Base-by-base conservation (phyloP, 1,284 basidiomycete species). In the Ceratobasidium theobromae region DNA sequence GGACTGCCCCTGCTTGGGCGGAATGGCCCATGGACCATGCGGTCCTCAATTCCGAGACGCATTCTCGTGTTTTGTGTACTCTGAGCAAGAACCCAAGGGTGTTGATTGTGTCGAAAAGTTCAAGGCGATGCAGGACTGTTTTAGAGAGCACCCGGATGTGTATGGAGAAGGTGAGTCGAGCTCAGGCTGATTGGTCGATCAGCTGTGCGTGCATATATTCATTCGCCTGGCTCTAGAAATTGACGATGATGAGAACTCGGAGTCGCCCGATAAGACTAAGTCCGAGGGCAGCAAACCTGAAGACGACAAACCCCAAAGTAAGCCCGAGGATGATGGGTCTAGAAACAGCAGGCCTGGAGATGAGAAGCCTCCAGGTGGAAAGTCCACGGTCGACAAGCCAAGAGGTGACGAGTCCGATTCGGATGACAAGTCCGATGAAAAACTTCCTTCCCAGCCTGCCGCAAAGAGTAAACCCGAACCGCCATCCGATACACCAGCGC, bases 31-130 rank as follows among this genome's bases (percentile, higher is more conserved):
- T 73, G 97, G 97, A 4, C 94, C 95, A 1, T 99, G 96, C 74
- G 96, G 96, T 11, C 83, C 86, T 70, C 84, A 98, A 73, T 99
- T 99, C 82, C 89, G 92, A 72, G 90, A 89, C 69, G 96, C 97
- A 0, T 99, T 99, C 80, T 93, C 93, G 43, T 99, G 96, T 79
- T 99, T 99, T 73, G 87, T 99, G 3, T 91, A 86, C 77, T 95
- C 92, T 8, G 94, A 98, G 75, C 84, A 87, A 65, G 97, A 99
- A 73, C 96, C 96, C 1, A 99, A 99, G 80, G 96, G 96, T 8
- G 91, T 98, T 67, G 91, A 99, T 73, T 99, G 96, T 72, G 91
- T 99, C 21, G 97, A 98, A 72, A 94, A 92, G 80, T 99, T 99
- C 84, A 91, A 95, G 79, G 86, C 80, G 18, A 99, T 99, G 96